These are phyloP conservation scores for Aurantiochytrium sp. DNA, from an alignment of 108 stramenopile species.

Conservation along the genomic window DNA sequence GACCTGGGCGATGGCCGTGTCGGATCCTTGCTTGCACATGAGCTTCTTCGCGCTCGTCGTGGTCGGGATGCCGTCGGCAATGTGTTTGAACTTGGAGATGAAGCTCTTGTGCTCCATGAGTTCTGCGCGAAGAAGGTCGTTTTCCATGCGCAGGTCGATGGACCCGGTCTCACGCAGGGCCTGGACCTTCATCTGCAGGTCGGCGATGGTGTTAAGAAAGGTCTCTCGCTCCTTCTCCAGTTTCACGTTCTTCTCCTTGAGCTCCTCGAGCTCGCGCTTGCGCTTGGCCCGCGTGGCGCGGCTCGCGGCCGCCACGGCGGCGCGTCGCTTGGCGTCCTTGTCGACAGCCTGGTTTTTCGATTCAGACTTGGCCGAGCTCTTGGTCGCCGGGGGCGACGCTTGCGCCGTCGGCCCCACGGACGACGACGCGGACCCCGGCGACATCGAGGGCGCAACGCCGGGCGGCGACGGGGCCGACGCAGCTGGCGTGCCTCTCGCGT, in stretches of 20 bases:
- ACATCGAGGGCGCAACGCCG: too few species aligned
- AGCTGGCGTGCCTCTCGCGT: too few species aligned
- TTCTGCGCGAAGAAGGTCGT: not conserved
- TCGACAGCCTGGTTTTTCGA: not conserved
- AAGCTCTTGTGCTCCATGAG: slow-evolving; percentile 26
- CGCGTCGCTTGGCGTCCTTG: slow-evolving; percentile 29
- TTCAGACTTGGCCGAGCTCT: too few species aligned
- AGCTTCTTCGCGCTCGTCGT: slow-evolving; percentile 9
- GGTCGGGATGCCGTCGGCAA: slow-evolving; percentile 22
- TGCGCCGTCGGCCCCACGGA: too few species aligned
- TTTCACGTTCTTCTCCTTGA: slow-evolving; percentile 2
- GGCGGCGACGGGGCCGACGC: too few species aligned
- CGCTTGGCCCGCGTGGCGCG: not conserved
- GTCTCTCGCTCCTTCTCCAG: slow-evolving; percentile 25
- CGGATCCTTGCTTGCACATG: slow-evolving; percentile 27
- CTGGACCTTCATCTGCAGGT: slow-evolving; percentile 29
- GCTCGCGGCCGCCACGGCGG: slow-evolving; percentile 10
- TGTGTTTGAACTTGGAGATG: slow-evolving; percentile 20
- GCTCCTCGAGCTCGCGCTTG: slow-evolving; percentile 29
- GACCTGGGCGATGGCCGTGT: slow-evolving; percentile 15
- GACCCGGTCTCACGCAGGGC: slow-evolving; percentile 17
- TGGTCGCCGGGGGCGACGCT: too few species aligned
- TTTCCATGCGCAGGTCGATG: slow-evolving; percentile 14
- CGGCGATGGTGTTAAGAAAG: slow-evolving; percentile 21
- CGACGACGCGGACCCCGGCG: too few species aligned